These are phyloP conservation scores for Penicillium arizonense DNA, from an alignment of 495 filamentous ascomycete genomes.

Conservation along the genomic window DNA sequence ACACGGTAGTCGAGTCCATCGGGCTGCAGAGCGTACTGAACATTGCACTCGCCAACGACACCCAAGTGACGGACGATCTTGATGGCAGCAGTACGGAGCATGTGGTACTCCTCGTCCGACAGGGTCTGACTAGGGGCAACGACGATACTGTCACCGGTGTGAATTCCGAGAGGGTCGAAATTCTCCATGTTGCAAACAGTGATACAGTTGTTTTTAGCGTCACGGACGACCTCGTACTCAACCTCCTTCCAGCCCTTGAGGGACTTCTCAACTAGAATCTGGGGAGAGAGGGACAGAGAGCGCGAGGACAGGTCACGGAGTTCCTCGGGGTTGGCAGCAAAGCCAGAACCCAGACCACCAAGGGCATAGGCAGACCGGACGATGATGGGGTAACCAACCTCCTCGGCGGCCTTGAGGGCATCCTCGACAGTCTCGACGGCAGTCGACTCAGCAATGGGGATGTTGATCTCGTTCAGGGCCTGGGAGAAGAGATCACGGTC, in stretches of 20 bases:
- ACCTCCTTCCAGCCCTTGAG: slow-evolving; percentile 99
- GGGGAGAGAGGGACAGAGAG: slow-evolving; percentile 91
- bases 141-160: slow-evolving; percentile 96
- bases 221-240: slow-evolving; percentile 95
- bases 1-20: slow-evolving; percentile 95
- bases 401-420: slow-evolving; percentile 78
- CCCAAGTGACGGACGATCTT: slow-evolving; percentile 95
- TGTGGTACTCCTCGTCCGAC: slow-evolving; percentile 97
- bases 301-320: slow-evolving; percentile 87
- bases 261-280: slow-evolving; percentile 98
- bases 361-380: slow-evolving; percentile 95
- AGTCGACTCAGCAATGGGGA: slow-evolving; percentile 93
- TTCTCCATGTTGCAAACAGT: slow-evolving; percentile 99
- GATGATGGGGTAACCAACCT: slow-evolving; percentile 94
- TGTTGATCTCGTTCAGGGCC: slow-evolving; percentile 89
- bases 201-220: slow-evolving; percentile 94
- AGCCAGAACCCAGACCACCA: slow-evolving; percentile 95
- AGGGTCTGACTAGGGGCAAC: slow-evolving; percentile 94
- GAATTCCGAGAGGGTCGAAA: slow-evolving; percentile 94
- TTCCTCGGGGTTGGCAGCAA: slow-evolving; percentile 90
- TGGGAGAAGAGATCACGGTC: slow-evolving; percentile 95
- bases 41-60: slow-evolving; percentile 97
- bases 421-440: slow-evolving; percentile 89
- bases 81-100: slow-evolving; percentile 94
- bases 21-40: slow-evolving; percentile 94